Evolutionary conservation across 2,329 filamentous ascomycete species (phyloP), one percentile per base, ranked within the genome.

Genomic region (Penicillium psychrosexuale): DNA sequence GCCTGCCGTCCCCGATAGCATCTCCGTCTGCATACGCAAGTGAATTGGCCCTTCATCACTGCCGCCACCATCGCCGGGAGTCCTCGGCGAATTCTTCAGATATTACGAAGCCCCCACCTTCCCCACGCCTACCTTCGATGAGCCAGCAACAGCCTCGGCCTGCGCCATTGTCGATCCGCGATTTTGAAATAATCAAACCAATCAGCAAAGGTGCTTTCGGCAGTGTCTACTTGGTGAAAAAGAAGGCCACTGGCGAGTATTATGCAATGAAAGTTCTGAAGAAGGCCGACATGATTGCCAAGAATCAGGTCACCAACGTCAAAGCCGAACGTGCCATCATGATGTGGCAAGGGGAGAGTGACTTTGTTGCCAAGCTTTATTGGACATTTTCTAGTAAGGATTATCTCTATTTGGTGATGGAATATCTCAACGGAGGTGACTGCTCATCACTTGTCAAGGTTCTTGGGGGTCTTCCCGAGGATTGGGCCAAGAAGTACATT

Each of bases 351-450:
- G 94, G 94, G 22, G 91, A 97, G 73, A 99, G 95, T 72, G 94
- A 99, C 57, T 99, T 99, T 71, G 94, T 99, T 55, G 94, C 94
- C 27, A 99, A 99, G 77, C 82, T 99, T 12, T 99, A 97, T 77
- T 99, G 95, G 95, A 99, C 94, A 0, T 99, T 99, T 69, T 96
- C 94, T 4, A 99, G 93, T 80, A 99, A 99, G 70, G 94, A 99
- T 69, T 99, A 97, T 69, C 85, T 99, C 24, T 99, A 97, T 70
- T 81, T 99, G 56, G 94, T 99, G 24, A 99, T 99, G 94, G 94
- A 99, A 70, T 99, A 99, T 74, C 81, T 99, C 55, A 99, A 97
- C 65, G 94, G 94, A 34, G 94, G 94, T 43, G 94, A 99, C 68
- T 99, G 93, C 70, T 94, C 95, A 46, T 96, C 94, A 6, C 80